Evolutionary conservation across 805 yeast species (phyloP), one percentile per base, ranked within the genome.

Genomic region (baker's yeast (Saccharomyces cerevisiae)): DNA sequence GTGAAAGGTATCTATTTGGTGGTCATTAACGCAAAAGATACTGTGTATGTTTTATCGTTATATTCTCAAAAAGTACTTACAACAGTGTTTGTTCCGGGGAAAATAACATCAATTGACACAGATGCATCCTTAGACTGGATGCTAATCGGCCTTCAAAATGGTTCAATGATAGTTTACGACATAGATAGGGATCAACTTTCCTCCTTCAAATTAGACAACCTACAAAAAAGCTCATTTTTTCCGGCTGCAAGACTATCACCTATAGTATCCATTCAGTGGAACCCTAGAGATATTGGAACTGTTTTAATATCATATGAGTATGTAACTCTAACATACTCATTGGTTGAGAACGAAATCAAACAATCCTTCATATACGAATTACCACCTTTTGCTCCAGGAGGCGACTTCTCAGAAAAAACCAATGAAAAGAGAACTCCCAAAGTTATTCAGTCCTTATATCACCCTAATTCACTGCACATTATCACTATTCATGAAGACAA

Each of bases 61-160:
- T 80, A 81, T 53, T 73, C 85, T 6, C 83, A 84, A 61, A 74
- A 77, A 56, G 73, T 86, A 6, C 69, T 92, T 52, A 79, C 81
- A 24, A 78, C 82, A 0, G 80, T 80, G 60, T 76, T 79, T 56
- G 79, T 89, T 1, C 85, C 87, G 0, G 83, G 87, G 1, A 75
- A 79, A 13, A 78, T 91, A 17, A 76, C 87, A 1, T 77, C 87
- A 2, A 74, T 84, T 14, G 94, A 81, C 55, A 70, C 86, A 0
- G 99, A 94, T 63, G 96, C 97, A 1, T 78, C 95, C 0, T 69
- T 94, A 59, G 97, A 91, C 69, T 94, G 94, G 89, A 71, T 92
- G 14, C 76, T 85, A 47, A 63, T 92, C 22, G 99, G 98, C 2
- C 72, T 89, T 51, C 78, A 81, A 49, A 89, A 84, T 66, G 99